Evolutionary conservation across 1,284 basidiomycete species (phyloP), one percentile per base, ranked within the genome.

Genomic region (Flammula alnicola): DNA sequence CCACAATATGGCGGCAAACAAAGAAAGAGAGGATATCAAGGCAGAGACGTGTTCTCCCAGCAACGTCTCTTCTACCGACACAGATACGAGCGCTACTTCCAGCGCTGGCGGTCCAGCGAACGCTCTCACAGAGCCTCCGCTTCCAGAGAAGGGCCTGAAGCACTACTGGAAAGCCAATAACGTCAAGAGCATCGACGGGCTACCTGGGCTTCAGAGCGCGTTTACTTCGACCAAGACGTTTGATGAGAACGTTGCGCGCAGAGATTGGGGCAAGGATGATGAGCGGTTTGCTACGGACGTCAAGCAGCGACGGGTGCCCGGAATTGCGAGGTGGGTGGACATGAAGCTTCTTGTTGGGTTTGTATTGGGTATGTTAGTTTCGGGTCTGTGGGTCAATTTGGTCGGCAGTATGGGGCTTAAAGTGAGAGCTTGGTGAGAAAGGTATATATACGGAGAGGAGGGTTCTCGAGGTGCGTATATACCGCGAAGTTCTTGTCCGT

Each of bases 161-260:
- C 54, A 57, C 4, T 79, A 77, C 54, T 84, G 82, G 81, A 58
- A 62, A 16, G 38, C 47, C 8, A 54, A 68, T 39, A 84, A 82
- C 57, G n/a, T 46, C 36, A 63, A 59, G 22, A 81, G 79, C 51
- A 63, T 82, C 38, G 82, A 84, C 50, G 81, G 79, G 7, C 67
- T 83, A 0, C 67, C 74, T 1, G 76, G 67, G 0, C 41, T 78
- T 10, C 45, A 51, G 9, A 48, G 29, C n/a, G 67, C 65, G 3
- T 61, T 56, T 30, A 45, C 47, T 12, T 59, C 64, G 5, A 51
- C 51, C n/a, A 60, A 50, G 9, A 42, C 30, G 10, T 63, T 68
- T 30, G 49, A 55, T 27, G 27, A 44, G 11, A 25, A 16, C 10
- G 23, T 49, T 14, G 31, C 38, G 12, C 14, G 31, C 17, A 51